These are phyloP conservation scores for Aureobasidium sp. DNA, from an alignment of 2,329 filamentous ascomycete species.

Conservation along the genomic window DNA sequence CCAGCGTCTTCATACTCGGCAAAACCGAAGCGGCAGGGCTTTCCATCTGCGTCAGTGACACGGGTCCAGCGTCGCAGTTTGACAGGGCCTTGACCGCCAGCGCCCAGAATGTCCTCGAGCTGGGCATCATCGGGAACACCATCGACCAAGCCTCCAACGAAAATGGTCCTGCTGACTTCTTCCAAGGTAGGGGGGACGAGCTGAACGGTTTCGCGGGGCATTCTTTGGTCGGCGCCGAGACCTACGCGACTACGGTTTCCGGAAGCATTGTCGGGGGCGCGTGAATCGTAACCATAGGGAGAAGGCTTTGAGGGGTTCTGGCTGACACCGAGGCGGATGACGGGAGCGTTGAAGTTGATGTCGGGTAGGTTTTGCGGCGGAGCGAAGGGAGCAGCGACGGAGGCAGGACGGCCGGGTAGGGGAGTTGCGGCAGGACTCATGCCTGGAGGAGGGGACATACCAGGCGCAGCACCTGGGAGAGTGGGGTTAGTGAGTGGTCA, in stretches of 20 bases:
- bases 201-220: slow-evolving; percentile 53
- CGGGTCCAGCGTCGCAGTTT: slow-evolving; percentile 74
- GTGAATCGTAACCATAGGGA: slow-evolving; percentile 20
- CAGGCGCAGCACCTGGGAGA: slow-evolving; percentile 48
- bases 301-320: slow-evolving; percentile 42
- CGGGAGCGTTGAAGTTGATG: slow-evolving; percentile 95
- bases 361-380: slow-evolving; percentile 88
- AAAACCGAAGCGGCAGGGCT: slow-evolving; percentile 84
- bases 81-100: slow-evolving; percentile 53
- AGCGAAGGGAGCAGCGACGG: slow-evolving; percentile 75
- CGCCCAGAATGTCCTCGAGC: slow-evolving; percentile 66
- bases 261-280: slow-evolving; percentile 29
- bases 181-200: slow-evolving; percentile 77
- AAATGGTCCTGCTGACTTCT: slow-evolving; percentile 85
- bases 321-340: slow-evolving; percentile 83
- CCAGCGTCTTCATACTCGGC: slow-evolving; percentile 91
- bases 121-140: slow-evolving; percentile 68
- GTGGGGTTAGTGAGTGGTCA: not conserved
- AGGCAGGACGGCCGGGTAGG: slow-evolving; percentile 45
- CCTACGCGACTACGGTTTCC: slow-evolving; percentile 46
- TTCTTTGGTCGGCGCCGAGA: slow-evolving; percentile 35
- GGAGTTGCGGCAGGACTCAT: slow-evolving; percentile 65
- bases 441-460: slow-evolving; percentile 69
- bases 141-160: slow-evolving; percentile 77
- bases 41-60: slow-evolving; percentile 66